Evolutionary conservation across 768 basidiomycete species (phyloP).

Genomic region (button mushroom (Agaricus bisporus)): DNA sequence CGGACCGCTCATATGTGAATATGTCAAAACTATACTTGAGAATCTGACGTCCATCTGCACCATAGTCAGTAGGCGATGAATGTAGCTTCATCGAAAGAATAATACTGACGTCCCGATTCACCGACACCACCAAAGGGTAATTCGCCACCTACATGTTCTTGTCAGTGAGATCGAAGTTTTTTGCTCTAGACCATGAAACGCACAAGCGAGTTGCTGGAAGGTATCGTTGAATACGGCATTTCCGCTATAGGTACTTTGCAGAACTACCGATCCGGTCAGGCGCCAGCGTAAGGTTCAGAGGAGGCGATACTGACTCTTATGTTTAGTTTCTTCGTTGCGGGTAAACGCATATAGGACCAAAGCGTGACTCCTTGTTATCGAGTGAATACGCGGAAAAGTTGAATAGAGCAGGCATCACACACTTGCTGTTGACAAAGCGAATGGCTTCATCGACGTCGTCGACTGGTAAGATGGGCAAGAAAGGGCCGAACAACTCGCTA

Average conservation of each 20-base stretch:
- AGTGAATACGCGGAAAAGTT: background rate
- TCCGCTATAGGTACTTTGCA: conserved; percentile 52
- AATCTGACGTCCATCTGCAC: conserved; percentile 47
- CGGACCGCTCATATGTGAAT: conserved; percentile 44
- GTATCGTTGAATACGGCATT: conserved; percentile 54
- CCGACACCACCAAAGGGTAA: conserved; percentile 37
- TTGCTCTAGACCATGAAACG: conserved; percentile 11
- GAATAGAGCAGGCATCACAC: conserved; percentile 7
- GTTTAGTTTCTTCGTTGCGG: conserved; percentile 33
- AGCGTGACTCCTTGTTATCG: conserved; percentile 44
- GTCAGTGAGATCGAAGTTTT: background rate
- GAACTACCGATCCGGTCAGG: conserved; percentile 31
- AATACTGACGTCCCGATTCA: conserved; percentile 55
- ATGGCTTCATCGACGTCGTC: conserved; percentile 51
- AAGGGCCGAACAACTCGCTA: conserved; percentile 72
- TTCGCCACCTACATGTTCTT: conserved; percentile 8
- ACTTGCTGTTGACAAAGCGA: conserved; percentile 49
- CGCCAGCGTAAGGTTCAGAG: background rate
- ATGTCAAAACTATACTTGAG: conserved; percentile 49
- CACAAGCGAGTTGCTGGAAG: conserved; percentile 46
- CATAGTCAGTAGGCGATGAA: background rate
- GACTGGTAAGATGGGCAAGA: conserved; percentile 58
- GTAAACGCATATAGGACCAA: conserved; percentile 64
- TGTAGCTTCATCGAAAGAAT: background rate
- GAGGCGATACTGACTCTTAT: conserved; percentile 24